A percentile compares a stretch with the other conserved stretches of the same genome.
Evolutionary conservation across 2,329 filamentous ascomycete species (phyloP).

Genomic region (Calcarisporium arbuscula): DNA sequence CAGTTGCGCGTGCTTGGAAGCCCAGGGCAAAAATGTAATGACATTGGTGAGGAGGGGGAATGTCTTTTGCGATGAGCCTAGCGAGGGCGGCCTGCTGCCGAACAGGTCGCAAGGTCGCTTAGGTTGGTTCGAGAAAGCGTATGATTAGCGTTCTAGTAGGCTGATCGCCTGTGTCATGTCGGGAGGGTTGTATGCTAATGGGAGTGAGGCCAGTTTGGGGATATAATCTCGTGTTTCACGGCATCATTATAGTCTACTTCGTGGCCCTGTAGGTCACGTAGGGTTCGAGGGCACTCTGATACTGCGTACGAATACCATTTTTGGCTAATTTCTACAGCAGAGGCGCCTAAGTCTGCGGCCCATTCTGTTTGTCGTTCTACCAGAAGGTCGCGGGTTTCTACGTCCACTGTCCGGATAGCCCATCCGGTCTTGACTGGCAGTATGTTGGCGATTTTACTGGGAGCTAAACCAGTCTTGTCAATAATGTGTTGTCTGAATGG

Average conservation of each 20-base stretch:
- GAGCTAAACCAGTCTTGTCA: slow-evolving; percentile 9
- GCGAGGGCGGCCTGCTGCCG: not conserved
- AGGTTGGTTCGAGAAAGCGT: slow-evolving; percentile 9
- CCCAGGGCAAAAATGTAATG: slow-evolving; percentile 1
- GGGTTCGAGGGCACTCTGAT: slow-evolving; percentile 7
- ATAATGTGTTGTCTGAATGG: slow-evolving; percentile 8
- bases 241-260: slow-evolving; percentile 5
- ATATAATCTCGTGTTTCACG: slow-evolving; percentile 4
- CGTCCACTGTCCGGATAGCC: slow-evolving; percentile 6
- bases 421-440: slow-evolving; percentile 9
- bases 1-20: slow-evolving; percentile 1
- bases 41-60: not conserved
- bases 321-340: slow-evolving; percentile 9
- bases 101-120: slow-evolving; percentile 10
- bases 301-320: slow-evolving; percentile 10
- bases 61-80: not conserved
- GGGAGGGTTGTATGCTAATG: slow-evolving; percentile 4
- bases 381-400: slow-evolving; percentile 6
- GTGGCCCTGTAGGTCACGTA: slow-evolving; percentile 7
- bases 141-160: slow-evolving; percentile 10
- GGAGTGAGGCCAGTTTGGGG: slow-evolving; percentile 7
- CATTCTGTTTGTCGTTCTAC: slow-evolving; percentile 9
- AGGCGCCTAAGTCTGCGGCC: slow-evolving; percentile 8
- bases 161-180: slow-evolving; percentile 6
- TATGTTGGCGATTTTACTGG: slow-evolving; percentile 6